phyloP scores from a whole-genome alignment of 2,329 filamentous ascomycete species.

The Phaeoacremonium minimum region DNA sequence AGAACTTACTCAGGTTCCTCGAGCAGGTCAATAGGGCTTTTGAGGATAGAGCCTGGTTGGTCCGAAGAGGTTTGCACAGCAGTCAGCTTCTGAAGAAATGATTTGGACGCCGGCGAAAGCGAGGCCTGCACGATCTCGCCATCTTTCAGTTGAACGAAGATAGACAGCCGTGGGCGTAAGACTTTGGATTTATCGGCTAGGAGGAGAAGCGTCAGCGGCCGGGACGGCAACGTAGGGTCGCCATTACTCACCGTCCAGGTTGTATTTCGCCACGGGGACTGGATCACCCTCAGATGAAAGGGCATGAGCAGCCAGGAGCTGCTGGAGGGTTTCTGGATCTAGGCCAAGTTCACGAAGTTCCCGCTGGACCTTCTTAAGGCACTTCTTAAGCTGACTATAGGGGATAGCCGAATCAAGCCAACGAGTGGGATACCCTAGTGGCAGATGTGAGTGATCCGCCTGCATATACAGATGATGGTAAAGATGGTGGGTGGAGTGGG shows the following conservation, averaged over 20 bases:
- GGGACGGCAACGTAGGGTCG: constrained; percentile 1
- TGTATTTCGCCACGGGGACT: constrained; percentile 38
- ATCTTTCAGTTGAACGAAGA: constrained; percentile 63
- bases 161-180: constrained; percentile 65
- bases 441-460: neutral
- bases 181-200: constrained; percentile 30
- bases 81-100: constrained; percentile 59
- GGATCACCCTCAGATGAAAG: constrained; percentile 32
- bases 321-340: constrained; percentile 64
- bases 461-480: neutral
- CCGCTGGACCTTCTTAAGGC: constrained; percentile 72
- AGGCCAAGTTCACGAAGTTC: constrained; percentile 71
- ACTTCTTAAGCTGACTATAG: constrained; percentile 83
- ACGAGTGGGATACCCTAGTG: constrained; percentile 63
- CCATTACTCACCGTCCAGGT: constrained; percentile 40
- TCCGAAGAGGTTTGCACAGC: constrained; percentile 4
- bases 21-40: too few species aligned
- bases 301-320: constrained; percentile 52
- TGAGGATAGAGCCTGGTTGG: neutral
- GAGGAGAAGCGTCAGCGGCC: neutral
- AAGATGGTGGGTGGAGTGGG: too few species aligned
- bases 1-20: too few species aligned
- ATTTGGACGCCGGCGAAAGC: constrained; percentile 60
- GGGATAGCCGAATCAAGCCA: constrained; percentile 74
- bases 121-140: constrained; percentile 66